These are phyloP conservation scores for Diaporthe destruens DNA, from an alignment of 2,329 filamentous ascomycete species.

Conservation along the genomic window DNA sequence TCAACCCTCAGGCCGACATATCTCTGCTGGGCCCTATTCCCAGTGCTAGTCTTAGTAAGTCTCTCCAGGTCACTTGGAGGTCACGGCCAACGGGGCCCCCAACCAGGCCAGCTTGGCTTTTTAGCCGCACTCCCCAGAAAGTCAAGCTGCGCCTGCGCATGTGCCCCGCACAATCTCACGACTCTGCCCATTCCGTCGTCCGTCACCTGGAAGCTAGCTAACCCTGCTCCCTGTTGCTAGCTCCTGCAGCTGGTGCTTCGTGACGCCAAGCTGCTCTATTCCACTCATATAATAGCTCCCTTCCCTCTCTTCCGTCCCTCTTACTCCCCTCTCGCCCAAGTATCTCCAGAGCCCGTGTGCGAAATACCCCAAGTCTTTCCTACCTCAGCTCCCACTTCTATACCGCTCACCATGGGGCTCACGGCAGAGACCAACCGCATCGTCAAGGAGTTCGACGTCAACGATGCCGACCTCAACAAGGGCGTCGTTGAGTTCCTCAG, in stretches of 20 bases:
- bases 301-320: constrained; percentile 50
- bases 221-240: constrained; percentile 53
- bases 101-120: constrained; percentile 42
- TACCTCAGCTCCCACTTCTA: constrained; percentile 65
- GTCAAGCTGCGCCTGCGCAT: constrained; percentile 39
- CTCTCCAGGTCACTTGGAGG: constrained; percentile 26
- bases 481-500: constrained; percentile 87
- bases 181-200: constrained; percentile 33
- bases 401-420: constrained; percentile 71
- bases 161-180: constrained; percentile 42
- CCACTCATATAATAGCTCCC: constrained; percentile 51
- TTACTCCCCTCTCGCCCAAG: constrained; percentile 59
- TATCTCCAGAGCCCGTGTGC: constrained; percentile 63
- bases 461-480: constrained; percentile 80
- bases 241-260: constrained; percentile 65
- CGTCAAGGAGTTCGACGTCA: constrained; percentile 87
- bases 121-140: constrained; percentile 40
- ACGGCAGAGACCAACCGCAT: constrained; percentile 81
- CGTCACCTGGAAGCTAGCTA: constrained; percentile 45
- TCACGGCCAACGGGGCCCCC: constrained; percentile 34
- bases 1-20: constrained; percentile 46
- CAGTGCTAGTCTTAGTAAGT: constrained; percentile 51
- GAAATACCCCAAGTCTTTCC: constrained; percentile 67
- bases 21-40: constrained; percentile 48
- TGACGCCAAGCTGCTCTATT: constrained; percentile 60